Percentiles rank a stretch among this genome's conserved stretches.
Conservation (phyloP, 495 filamentous ascomycete genomes). For the Hypoxylon trugodes region DNA sequence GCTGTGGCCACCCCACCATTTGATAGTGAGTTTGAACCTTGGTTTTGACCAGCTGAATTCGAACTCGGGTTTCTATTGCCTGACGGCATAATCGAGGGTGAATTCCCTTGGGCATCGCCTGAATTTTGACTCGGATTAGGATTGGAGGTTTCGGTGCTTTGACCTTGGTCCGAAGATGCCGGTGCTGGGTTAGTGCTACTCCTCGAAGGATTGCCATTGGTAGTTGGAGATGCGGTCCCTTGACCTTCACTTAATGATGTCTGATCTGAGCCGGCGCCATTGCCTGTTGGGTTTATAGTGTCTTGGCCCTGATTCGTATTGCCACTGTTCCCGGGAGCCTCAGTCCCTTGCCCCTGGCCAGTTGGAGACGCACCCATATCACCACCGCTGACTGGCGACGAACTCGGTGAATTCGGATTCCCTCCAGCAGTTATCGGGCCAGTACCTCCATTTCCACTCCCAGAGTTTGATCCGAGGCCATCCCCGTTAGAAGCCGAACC, state of each 20-base stretch:
- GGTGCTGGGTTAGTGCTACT: background rate
- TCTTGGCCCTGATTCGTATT: background rate
- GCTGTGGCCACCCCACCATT: slow-evolving; percentile 7
- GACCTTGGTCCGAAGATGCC: background rate
- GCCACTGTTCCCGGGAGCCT: background rate
- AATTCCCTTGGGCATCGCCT: background rate
- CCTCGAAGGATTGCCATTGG: background rate
- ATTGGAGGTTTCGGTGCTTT: slow-evolving; percentile 3
- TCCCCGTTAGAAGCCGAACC: slow-evolving; percentile 15
- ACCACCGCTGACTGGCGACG: background rate
- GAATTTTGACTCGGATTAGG: background rate
- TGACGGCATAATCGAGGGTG: too few relatives aligned
- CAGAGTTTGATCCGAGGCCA: slow-evolving; percentile 11
- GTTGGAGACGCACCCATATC: slow-evolving; percentile 7
- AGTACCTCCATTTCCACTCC: slow-evolving; percentile 18
- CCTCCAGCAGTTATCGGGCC: slow-evolving; percentile 9
- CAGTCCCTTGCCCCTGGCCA: slow-evolving; percentile 2
- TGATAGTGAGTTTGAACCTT: slow-evolving; percentile 5
- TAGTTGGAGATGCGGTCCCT: background rate
- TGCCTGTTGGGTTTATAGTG: slow-evolving; percentile 4
- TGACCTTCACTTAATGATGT: background rate
- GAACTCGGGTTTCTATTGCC: slow-evolving; percentile 2
- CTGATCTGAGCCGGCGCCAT: background rate
- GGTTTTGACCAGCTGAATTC: slow-evolving; percentile 2
- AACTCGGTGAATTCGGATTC: slow-evolving; percentile 10